Evolutionary conservation across 1,284 basidiomycete genomes (phyloP).

Genomic region (Apiotrichum montevideense): DNA sequence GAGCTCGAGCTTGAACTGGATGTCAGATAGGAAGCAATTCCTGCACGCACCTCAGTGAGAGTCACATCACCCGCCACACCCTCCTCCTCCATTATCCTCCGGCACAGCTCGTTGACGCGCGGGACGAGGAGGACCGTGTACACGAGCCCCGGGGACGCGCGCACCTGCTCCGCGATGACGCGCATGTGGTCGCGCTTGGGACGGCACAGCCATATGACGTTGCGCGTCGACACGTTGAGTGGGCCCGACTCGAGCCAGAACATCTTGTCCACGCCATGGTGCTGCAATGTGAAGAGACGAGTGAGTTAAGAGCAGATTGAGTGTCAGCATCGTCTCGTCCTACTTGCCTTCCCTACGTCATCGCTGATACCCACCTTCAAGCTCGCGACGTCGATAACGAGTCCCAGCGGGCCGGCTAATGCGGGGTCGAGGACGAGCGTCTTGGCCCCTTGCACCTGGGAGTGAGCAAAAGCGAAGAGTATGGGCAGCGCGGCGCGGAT

Average conservation of each 20-base stretch:
- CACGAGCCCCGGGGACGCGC: constrained; percentile 36
- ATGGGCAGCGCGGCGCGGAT: neutral
- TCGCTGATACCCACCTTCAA: constrained; percentile 61
- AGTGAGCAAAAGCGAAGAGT: neutral
- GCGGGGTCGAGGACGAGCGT: constrained; percentile 86
- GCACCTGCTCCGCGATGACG: constrained; percentile 62
- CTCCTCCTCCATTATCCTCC: constrained; percentile 77
- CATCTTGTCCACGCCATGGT: constrained; percentile 99
- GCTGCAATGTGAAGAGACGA: constrained; percentile 50
- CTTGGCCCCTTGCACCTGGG: constrained; percentile 84
- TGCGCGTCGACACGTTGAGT: constrained; percentile 73
- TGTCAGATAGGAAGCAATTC: neutral
- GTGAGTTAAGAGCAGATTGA: neutral
- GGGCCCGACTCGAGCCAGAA: constrained; percentile 94
- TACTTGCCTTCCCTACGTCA: neutral
- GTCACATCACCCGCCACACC: constrained; percentile 85
- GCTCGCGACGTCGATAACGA: constrained; percentile 84
- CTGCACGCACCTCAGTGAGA: constrained; percentile 56
- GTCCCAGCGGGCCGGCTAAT: constrained; percentile 83
- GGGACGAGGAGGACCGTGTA: constrained; percentile 90
- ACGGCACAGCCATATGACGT: constrained; percentile 88
- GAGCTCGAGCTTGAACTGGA: constrained; percentile 76
- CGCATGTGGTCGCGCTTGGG: constrained; percentile 79
- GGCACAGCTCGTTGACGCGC: constrained; percentile 75
- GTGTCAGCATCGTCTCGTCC: neutral